Evolutionary conservation across 2,329 filamentous ascomycete genomes (phyloP), one percentile per base, ranked within the genome.

Genomic region (Xylariaceae sp.): DNA sequence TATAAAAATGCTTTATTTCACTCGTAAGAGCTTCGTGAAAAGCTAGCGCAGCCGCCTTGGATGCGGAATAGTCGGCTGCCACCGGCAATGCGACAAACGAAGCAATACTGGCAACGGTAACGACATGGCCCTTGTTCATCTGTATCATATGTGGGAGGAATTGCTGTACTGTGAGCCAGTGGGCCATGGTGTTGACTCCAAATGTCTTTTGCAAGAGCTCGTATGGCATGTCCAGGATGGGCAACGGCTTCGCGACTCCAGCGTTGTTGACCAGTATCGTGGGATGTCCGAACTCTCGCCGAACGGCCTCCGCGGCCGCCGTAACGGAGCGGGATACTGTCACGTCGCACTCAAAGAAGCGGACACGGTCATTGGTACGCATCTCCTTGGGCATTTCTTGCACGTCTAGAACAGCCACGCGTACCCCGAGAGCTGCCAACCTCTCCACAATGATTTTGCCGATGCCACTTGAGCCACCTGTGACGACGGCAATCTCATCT

Each of bases 191-290:
- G 34, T 58, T 58, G 31, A 58, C 56, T 31, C 36, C 47, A 31
- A 58, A 57, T 14, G 50, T 52, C 45, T 49, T 54, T 46, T 51
- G 54, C 7, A 58, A 49, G 17, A 16, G 38, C 16, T 43, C 36
- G 22, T 58, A 54, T 2, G 56, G 7, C n/a, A 52, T 55, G 3
- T 55, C 45, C n/a, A 57, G 47, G 13, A 58, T 54, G 5, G 51
- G 9, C 3, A 6, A 31, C 31, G 51, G 47, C 28, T 17, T 50
- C 42, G 41, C 47, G 36, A 58, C 38, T 12, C 56, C 56, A n/a
- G 56, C 56, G 34, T 58, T 58, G 16, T 58, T 58, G 28, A 58
- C 48, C 41, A 58, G 56, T 18, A 58, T 58, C 31, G 56, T 56
- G 12, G 56, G 51, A 13, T 58, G 51, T 31, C 56, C 56, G 4